Base-by-base conservation (phyloP, 2,329 filamentous ascomycete species). In the Colletotrichum cereale region DNA sequence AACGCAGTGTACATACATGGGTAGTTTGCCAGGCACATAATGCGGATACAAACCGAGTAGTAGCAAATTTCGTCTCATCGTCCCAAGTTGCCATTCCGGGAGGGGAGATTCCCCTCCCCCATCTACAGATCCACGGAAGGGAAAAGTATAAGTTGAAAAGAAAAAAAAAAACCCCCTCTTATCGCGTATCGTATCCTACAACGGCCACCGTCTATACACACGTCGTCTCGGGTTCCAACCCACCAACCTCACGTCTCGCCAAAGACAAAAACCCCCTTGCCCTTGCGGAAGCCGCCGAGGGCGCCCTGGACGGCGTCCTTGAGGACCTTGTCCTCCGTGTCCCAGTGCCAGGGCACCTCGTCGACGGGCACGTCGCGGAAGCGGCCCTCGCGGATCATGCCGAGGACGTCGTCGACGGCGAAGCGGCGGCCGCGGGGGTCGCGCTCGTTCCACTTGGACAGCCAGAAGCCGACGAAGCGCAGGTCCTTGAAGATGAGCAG, bases 401-500 rank as follows among this genome's bases (percentile, higher is more conserved):
- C 88, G 72, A 99, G 83, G 44, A 99, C 91, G 82, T 97, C 93
- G 31, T 92, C 88, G n/a, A 98, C 91, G 55, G 94, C 97, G 78
- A 87, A 88, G 79, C 89, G 88, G 84, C 97, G 97, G 71, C 92
- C 90, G 7, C 87, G 86, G 0, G 91, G 88, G 76, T 98, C 87
- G 73, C 87, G 84, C 79, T 95, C 91, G 58, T 93, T 94, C 96
- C 96, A 98, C 72, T 88, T 90, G 78, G 93, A 96, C 31, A 98
- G 90, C 96, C 96, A 99, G 82, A 98, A 99, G 5, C 96, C 97
- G 73, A 93, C 88, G 78, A 98, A 97, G 62, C 89, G 87, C 63
- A 98, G 87, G 76, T 98, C 91, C 82, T 96, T 96, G 85, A 99
- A 99, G 76, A 99, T 99, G 71, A 98, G 85, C 75, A 97, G 85